A percentile compares a stretch with the other conserved stretches of the same genome.
These are phyloP conservation scores for Pythium angustatum DNA, from an alignment of 352 stramenopile species.

Conservation along the genomic window DNA sequence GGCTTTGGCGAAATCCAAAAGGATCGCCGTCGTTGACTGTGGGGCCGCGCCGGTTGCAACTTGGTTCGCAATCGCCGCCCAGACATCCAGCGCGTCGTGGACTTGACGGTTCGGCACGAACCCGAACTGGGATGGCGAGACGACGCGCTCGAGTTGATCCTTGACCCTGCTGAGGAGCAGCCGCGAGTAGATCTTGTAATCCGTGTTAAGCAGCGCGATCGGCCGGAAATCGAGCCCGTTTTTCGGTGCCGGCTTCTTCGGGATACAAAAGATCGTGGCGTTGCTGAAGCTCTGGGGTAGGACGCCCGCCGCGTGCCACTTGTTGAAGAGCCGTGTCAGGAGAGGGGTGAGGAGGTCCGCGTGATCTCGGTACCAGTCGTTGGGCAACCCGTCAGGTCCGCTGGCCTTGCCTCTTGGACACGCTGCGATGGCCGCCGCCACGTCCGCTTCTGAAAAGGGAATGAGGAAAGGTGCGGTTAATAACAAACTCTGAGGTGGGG, in stretches of 20 bases:
- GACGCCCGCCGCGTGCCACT: not conserved
- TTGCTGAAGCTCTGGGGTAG: constrained; percentile 9
- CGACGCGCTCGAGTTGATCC: not conserved
- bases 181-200: constrained; percentile 24
- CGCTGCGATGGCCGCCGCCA: not conserved
- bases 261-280: constrained; percentile 6
- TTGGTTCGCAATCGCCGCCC: constrained; percentile 1
- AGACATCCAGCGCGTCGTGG: constrained; percentile 20
- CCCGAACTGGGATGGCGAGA: constrained; percentile 14
- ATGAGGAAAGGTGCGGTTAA: not conserved
- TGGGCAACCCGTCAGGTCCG: constrained; percentile 17
- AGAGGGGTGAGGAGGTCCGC: not conserved
- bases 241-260: not conserved
- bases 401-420: constrained; percentile 15
- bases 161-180: not conserved
- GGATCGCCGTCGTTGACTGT: not conserved
- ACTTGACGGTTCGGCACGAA: constrained; percentile 18
- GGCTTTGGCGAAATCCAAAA: constrained; percentile 22
- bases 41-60: not conserved
- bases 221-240: constrained; percentile 14
- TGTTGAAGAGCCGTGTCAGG: not conserved
- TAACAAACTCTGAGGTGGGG: not conserved
- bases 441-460: not conserved
- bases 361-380: constrained; percentile 24
- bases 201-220: constrained; percentile 3